Conservation (phyloP, 768 basidiomycete genomes). For the Termitomyces sp. region DNA sequence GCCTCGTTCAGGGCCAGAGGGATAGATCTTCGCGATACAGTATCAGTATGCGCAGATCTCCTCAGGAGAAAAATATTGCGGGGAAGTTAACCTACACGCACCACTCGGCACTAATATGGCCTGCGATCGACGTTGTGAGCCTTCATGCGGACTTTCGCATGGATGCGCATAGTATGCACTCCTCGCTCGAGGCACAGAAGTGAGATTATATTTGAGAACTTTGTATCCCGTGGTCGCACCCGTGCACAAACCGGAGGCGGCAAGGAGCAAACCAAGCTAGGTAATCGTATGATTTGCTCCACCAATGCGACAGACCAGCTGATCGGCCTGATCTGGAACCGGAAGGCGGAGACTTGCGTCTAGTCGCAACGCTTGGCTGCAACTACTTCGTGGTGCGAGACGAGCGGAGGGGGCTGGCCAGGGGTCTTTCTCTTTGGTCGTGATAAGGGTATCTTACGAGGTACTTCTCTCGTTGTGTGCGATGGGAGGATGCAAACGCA, state of each 20-base stretch:
- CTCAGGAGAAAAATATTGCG: neutral
- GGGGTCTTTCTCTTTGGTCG: neutral
- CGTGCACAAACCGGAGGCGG: neutral
- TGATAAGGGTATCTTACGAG: neutral
- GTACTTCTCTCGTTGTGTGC: neutral
- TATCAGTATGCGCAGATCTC: conserved; percentile 1
- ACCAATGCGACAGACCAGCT: conserved; percentile 4
- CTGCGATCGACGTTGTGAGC: conserved; percentile 3
- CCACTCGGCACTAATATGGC: conserved; percentile 3
- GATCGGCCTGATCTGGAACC: conserved; percentile 8
- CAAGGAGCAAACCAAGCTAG: neutral
- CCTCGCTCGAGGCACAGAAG: neutral
- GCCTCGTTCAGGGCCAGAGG: neutral
- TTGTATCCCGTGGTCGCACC: neutral
- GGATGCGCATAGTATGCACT: neutral
- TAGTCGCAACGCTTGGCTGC: neutral
- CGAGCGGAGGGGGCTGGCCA: conserved; percentile 6
- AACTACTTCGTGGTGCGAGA: conserved; percentile 5
- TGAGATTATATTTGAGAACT: neutral
- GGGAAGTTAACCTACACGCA: neutral
- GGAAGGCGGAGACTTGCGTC: neutral
- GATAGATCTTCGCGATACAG: conserved; percentile 1
- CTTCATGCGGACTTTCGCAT: neutral
- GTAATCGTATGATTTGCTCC: neutral
- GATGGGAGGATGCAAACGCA: neutral